phyloP scores from a whole-genome alignment of 495 filamentous ascomycete species.

The Podospora bellae-mahoneyi region DNA sequence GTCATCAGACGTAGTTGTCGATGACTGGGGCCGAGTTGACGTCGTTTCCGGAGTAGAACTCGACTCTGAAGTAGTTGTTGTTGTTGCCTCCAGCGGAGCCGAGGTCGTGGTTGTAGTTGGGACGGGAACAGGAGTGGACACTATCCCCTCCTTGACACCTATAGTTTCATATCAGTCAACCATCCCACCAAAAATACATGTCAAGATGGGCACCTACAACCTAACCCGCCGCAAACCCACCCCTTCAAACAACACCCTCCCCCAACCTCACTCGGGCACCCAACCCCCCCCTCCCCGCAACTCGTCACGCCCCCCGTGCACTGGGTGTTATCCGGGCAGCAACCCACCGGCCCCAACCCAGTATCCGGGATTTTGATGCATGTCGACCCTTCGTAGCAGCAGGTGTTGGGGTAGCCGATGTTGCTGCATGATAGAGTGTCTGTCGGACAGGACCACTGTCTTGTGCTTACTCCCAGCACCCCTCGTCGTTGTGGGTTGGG shows the following conservation, averaged over 20 bases:
- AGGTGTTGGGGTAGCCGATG: constrained; percentile 71
- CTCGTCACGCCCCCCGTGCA: constrained; percentile 63
- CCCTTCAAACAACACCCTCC: constrained; percentile 87
- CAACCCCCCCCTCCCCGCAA: constrained; percentile 61
- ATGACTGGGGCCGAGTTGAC: constrained; percentile 41
- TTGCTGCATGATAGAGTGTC: constrained; percentile 63
- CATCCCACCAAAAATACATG: no score
- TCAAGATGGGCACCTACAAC: constrained; percentile 58
- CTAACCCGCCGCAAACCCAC: constrained; percentile 71
- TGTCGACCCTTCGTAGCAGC: constrained; percentile 63
- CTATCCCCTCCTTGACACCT: constrained; percentile 21
- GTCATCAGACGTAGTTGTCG: constrained; percentile 23
- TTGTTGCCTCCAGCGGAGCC: no score
- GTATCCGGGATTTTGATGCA: constrained; percentile 73
- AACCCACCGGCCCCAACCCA: constrained; percentile 75
- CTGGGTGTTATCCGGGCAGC: constrained; percentile 68
- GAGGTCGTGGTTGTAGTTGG: constrained; percentile 26
- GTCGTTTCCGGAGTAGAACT: constrained; percentile 37
- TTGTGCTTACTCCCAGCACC: constrained; percentile 33
- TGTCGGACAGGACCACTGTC: constrained; percentile 70
- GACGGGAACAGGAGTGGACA: constrained; percentile 28
- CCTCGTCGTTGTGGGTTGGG: background rate
- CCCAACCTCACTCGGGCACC: constrained; percentile 65
- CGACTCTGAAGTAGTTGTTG: constrained; percentile 8
- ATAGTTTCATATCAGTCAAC: constrained; percentile 2